These are phyloP conservation scores for Rhizopogon rudus DNA, from an alignment of 768 basidiomycete species.

Conservation along the genomic window DNA sequence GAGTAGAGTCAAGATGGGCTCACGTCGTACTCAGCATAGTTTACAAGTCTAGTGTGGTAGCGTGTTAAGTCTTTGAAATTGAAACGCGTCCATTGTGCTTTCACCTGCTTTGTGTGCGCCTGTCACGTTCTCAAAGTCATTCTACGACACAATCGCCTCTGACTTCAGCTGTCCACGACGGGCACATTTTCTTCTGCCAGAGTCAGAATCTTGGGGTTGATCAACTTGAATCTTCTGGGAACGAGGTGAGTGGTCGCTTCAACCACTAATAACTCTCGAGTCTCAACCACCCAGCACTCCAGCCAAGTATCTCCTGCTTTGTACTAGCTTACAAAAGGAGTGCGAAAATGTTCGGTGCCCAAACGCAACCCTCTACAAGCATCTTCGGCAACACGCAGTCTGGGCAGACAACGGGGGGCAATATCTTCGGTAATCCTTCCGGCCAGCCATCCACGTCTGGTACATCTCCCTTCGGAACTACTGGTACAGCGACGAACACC, in stretches of 20 bases:
- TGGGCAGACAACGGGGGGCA: slow-evolving; percentile 12
- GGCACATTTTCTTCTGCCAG: neutral
- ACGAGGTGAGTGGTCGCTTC: neutral
- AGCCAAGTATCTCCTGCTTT: neutral
- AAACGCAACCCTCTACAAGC: neutral
- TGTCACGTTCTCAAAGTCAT: no score
- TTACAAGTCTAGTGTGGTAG: no score
- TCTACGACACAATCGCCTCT: neutral
- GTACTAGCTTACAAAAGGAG: neutral
- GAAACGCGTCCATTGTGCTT: neutral
- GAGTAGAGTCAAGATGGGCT: no score
- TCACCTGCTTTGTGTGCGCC: no score
- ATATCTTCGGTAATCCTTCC: slow-evolving; percentile 16
- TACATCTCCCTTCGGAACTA: neutral
- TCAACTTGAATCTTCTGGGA: neutral
- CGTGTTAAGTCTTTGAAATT: neutral
- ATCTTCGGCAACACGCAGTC: slow-evolving; percentile 3
- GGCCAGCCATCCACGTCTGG: slow-evolving; percentile 14
- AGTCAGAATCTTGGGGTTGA: neutral
- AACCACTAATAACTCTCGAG: no score
- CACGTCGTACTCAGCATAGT: no score
- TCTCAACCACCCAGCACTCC: neutral
- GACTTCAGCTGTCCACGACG: neutral
- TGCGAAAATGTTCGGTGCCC: slow-evolving; percentile 4
- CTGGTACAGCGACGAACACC: neutral